phyloP scores from a whole-genome alignment of 495 filamentous ascomycete genomes.

The Lineolata rhizophorae region DNA sequence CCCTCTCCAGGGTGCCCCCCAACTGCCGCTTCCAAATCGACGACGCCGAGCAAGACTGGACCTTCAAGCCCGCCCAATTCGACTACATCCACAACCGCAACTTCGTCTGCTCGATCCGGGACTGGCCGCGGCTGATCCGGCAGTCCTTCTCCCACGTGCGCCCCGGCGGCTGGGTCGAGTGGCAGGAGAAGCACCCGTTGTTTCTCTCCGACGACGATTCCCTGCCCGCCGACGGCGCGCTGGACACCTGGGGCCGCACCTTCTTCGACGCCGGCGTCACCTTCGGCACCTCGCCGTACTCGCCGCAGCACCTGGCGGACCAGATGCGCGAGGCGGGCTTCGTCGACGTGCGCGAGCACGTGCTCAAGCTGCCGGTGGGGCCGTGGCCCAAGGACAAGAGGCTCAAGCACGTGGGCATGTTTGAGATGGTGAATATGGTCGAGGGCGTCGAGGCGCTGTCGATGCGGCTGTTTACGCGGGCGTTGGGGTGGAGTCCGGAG shows the following conservation, averaged over 20 bases:
- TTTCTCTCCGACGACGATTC: not conserved
- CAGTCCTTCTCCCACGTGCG: constrained; percentile 1
- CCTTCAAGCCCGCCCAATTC: not conserved
- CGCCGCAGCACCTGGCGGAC: not conserved
- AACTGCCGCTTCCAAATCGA: constrained; percentile 3
- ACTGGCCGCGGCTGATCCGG: constrained; percentile 2
- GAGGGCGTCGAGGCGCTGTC: not conserved
- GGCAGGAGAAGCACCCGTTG: constrained; percentile 1
- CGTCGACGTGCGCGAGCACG: constrained; percentile 8
- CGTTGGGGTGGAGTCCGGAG: constrained; percentile 21
- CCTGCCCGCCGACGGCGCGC: not conserved
- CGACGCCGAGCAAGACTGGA: constrained; percentile 3
- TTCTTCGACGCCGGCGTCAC: not conserved
- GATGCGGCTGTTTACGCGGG: constrained; percentile 10
- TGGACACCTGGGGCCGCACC: not conserved
- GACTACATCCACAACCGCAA: constrained; percentile 2
- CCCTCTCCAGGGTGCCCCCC: constrained; percentile 1
- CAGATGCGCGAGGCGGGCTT: constrained; percentile 4
- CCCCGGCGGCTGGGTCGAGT: constrained; percentile 1
- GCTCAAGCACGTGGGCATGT: constrained; percentile 11
- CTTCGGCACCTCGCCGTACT: not conserved
- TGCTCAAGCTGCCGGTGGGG: constrained; percentile 11
- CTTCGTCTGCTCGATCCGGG: constrained; percentile 1
- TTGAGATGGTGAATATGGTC: not conserved
- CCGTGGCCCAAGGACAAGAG: constrained; percentile 12